phyloP scores from a whole-genome alignment of 2,329 filamentous ascomycete species.

The Apiospora phragmitis region DNA sequence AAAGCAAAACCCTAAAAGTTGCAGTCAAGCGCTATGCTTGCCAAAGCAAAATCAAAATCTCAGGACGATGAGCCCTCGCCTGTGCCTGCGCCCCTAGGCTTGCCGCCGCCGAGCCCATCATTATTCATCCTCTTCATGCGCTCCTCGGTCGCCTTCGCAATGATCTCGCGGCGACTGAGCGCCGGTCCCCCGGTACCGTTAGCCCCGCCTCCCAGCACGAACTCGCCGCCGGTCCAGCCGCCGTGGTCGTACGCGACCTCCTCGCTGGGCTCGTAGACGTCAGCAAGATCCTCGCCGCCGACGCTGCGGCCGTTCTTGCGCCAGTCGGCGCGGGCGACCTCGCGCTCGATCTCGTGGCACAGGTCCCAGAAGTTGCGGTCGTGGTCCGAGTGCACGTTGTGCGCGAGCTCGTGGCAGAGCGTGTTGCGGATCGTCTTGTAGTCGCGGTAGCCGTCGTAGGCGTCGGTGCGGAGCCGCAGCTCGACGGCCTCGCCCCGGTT shows the following conservation, averaged over 20 bases:
- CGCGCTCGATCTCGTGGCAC: conserved; percentile 81
- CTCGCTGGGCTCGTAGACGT: conserved; percentile 47
- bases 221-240: conserved; percentile 78
- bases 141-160: conserved; percentile 74
- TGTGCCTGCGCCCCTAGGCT: background rate
- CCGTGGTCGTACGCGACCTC: conserved; percentile 66
- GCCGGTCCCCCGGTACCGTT: conserved; percentile 11
- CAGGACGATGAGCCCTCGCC: conserved; percentile 3
- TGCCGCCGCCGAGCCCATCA: conserved; percentile 25
- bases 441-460: conserved; percentile 89
- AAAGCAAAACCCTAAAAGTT: background rate
- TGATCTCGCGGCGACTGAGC: conserved; percentile 71
- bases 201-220: conserved; percentile 61
- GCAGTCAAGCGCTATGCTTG: background rate
- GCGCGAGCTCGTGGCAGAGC: conserved; percentile 90
- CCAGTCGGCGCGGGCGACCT: conserved; percentile 82
- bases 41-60: background rate
- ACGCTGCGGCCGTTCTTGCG: conserved; percentile 67
- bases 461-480: conserved; percentile 86
- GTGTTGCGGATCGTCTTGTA: conserved; percentile 91
- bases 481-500: conserved; percentile 91
- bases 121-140: conserved; percentile 49
- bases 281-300: conserved; percentile 62
- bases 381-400: conserved; percentile 85
- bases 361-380: conserved; percentile 88